Conservation (phyloP, 345 rosid species). For the Bruguiera sexangula region DNA sequence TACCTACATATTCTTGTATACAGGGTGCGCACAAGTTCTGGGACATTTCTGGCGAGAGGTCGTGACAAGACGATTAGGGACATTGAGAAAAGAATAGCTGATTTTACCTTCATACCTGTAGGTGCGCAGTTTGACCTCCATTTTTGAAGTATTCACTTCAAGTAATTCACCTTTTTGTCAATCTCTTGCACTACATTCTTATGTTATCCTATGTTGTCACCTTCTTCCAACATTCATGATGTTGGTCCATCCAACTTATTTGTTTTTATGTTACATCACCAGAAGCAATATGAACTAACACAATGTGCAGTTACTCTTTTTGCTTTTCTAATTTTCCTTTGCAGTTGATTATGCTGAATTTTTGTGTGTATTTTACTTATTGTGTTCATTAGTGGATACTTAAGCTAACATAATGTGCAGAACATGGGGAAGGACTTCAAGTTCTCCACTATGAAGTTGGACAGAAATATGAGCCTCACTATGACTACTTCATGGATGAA, state of each 20-base stretch:
- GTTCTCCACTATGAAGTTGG: conserved; percentile 92
- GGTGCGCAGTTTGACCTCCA: conserved; percentile 47
- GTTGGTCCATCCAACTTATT: no score
- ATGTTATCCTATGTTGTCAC: no score
- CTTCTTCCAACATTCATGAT: no score
- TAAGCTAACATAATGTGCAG: conserved; percentile 37
- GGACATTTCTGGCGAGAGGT: conserved; percentile 77
- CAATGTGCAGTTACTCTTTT: background rate
- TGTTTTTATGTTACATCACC: no score
- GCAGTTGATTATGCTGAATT: background rate
- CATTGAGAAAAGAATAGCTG: conserved; percentile 87
- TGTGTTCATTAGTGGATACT: conserved; percentile 6
- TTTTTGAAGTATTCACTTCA: background rate
- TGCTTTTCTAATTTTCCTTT: background rate
- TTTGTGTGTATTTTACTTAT: background rate
- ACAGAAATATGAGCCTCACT: conserved; percentile 92
- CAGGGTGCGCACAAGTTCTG: conserved; percentile 92
- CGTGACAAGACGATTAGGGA: conserved; percentile 65
- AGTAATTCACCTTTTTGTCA: background rate
- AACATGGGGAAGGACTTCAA: conserved; percentile 95
- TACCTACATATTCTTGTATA: background rate
- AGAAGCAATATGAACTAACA: background rate
- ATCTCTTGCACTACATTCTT: no score
- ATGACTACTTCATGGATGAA: conserved; percentile 84
- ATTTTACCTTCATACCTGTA: conserved; percentile 80